Percentiles rank a stretch among this genome's conserved stretches.
phyloP scores from a whole-genome alignment of 176 grass and related monocot genomes.

The Neostapfia colusana region DNA sequence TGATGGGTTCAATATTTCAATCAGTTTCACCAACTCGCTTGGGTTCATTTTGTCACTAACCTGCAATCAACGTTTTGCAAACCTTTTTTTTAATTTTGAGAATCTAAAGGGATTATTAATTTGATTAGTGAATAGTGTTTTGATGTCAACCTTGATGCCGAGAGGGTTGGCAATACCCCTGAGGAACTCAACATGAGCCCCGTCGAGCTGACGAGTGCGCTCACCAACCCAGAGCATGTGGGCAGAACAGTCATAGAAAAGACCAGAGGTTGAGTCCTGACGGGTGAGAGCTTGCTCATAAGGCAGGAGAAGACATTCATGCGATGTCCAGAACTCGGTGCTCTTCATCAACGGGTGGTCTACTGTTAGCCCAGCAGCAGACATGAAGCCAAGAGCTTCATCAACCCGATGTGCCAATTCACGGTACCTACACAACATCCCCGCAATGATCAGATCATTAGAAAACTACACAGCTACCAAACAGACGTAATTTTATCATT shows the following conservation, averaged over 20 bases:
- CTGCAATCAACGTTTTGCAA: slow-evolving; percentile 45
- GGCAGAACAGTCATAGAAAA: slow-evolving; percentile 88
- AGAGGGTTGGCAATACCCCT: slow-evolving; percentile 82
- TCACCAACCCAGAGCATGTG: slow-evolving; percentile 95
- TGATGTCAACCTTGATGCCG: slow-evolving; percentile 69
- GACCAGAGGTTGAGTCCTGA: slow-evolving; percentile 78
- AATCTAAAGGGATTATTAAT: background rate
- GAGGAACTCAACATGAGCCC: slow-evolving; percentile 92
- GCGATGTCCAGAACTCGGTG: slow-evolving; percentile 93
- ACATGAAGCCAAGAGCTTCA: slow-evolving; percentile 86
- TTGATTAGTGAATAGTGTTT: background rate
- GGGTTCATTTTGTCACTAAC: slow-evolving; percentile 96
- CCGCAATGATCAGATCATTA: background rate
- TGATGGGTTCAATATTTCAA: slow-evolving; percentile 79
- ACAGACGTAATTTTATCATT: background rate
- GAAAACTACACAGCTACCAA: slow-evolving; percentile 5
- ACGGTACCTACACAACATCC: slow-evolving; percentile 51
- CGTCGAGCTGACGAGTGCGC: slow-evolving; percentile 84
- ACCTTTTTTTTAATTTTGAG: background rate
- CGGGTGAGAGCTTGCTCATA: slow-evolving; percentile 86
- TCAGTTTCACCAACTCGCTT: slow-evolving; percentile 72
- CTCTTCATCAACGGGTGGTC: slow-evolving; percentile 74
- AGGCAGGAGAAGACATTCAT: slow-evolving; percentile 85
- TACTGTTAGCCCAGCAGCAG: slow-evolving; percentile 67
- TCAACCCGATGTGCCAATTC: slow-evolving; percentile 88